Percentiles rank a stretch among this genome's conserved stretches.
Conservation (phyloP, 116 monocot genomes). For the Zostera marina region DNA sequence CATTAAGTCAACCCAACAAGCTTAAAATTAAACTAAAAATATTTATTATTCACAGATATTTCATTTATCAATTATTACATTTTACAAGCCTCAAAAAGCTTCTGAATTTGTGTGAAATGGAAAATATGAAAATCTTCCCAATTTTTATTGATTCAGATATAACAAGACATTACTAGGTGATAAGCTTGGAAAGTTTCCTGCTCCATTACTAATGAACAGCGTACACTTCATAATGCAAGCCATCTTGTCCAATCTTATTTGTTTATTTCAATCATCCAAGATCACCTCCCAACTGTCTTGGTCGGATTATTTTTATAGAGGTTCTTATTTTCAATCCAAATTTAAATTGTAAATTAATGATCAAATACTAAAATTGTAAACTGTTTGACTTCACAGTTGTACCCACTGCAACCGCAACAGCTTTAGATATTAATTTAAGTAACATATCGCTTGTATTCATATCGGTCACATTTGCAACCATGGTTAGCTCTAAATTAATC, state of each 20-base stretch:
- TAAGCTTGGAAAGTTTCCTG: slow-evolving; percentile 66
- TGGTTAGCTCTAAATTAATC: slow-evolving; percentile 31
- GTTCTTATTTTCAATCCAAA: slow-evolving; percentile 12
- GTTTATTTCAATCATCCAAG: slow-evolving; percentile 26
- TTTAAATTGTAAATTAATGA: too few relatives aligned
- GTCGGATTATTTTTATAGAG: slow-evolving; percentile 82
- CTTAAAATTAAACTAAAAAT: background rate
- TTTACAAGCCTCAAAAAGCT: too few relatives aligned
- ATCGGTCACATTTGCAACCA: slow-evolving; percentile 94
- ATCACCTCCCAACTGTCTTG: slow-evolving; percentile 30
- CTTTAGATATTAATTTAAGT: slow-evolving; percentile 88
- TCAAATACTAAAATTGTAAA: too few relatives aligned
- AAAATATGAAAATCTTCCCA: too few relatives aligned
- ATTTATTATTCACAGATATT: too few relatives aligned
- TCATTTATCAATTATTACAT: too few relatives aligned
- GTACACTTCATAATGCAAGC: slow-evolving; percentile 89
- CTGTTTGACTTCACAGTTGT: slow-evolving; percentile 49
- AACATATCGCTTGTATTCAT: slow-evolving; percentile 92
- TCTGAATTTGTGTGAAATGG: too few relatives aligned
- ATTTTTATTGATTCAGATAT: slow-evolving; percentile 25
- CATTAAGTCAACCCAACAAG: background rate
- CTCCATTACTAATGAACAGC: slow-evolving; percentile 91
- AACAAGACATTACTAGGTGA: slow-evolving; percentile 85
- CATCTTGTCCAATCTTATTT: slow-evolving; percentile 37
- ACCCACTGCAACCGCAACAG: slow-evolving; percentile 73